phyloP scores from a whole-genome alignment of 225 moss, liverwort and hornwort species.

The Pseudisothecium myosuroides region DNA sequence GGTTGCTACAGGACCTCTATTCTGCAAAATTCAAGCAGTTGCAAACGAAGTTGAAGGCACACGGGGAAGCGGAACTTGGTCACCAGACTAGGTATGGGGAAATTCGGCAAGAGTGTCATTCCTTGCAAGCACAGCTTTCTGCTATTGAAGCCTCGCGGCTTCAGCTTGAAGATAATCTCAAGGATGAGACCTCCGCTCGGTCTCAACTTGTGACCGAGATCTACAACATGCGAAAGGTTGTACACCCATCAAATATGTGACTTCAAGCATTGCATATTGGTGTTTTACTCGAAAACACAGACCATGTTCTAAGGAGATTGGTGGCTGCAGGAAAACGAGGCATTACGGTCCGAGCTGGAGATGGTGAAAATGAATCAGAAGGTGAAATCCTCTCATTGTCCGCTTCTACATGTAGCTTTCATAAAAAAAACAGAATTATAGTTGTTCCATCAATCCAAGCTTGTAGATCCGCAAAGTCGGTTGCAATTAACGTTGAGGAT shows the following conservation, averaged over 20 bases:
- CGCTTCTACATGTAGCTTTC: neutral
- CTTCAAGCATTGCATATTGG: neutral
- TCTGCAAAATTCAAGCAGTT: slow-evolving; percentile 80
- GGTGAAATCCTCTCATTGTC: slow-evolving; percentile 17
- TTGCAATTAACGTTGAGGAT: neutral
- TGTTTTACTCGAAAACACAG: neutral
- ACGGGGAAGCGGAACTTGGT: slow-evolving; percentile 15
- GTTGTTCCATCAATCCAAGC: neutral
- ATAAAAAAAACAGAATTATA: neutral
- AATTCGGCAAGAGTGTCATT: slow-evolving; percentile 21
- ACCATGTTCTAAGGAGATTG: neutral
- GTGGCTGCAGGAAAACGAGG: slow-evolving; percentile 63
- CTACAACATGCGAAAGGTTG: slow-evolving; percentile 40
- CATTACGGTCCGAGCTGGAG: slow-evolving; percentile 55
- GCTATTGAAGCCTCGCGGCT: slow-evolving; percentile 13
- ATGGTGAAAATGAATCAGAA: slow-evolving; percentile 85
- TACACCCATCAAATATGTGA: neutral
- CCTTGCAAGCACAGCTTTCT: slow-evolving; percentile 23
- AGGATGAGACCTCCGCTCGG: slow-evolving; percentile 40
- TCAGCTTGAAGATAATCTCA: slow-evolving; percentile 33
- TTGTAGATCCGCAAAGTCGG: neutral
- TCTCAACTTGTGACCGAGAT: slow-evolving; percentile 39
- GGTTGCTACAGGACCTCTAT: slow-evolving; percentile 50
- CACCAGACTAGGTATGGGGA: slow-evolving; percentile 11
- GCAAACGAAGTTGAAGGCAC: slow-evolving; percentile 58